Base-by-base conservation (phyloP, 306 rosid species). In the Morella rubra region DNA sequence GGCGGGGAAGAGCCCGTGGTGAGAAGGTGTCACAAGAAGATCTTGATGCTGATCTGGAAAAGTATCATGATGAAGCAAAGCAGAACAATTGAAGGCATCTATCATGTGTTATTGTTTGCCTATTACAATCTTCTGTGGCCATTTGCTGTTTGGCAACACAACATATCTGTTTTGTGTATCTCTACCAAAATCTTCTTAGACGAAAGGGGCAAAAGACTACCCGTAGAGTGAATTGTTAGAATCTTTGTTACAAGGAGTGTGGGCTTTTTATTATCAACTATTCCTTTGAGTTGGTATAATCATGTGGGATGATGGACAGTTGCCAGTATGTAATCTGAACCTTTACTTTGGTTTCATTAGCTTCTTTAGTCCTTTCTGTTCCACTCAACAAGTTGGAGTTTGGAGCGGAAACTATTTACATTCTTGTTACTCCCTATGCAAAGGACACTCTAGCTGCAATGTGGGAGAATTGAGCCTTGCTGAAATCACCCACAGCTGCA, bases 11-110 rank as follows among this genome's bases (percentile, higher is more conserved):
- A 76, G 87, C 87, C 50, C 89, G 86, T 73, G 93, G 80, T 7
- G 97, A 93, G 77, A 96, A 91, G 79, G 69, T 93, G 62, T 96
- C 97, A 47, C 97, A 97, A 14, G 98, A 91, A 64, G 99, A 91
- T 74, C 93, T 96, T 79, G 98, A 96, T 87, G 96, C 97, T 71
- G 99, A 96, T 50, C 81, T 96, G 89, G 96, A 92, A 87, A 96
- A 93, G 86, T 96, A 96, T 82, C 98, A 92, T 82, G 80, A 94
- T 52, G 93, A 90, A 83, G 87, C 96, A 65, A 91, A 92, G 98
- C 88, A 92, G 77, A 74, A 78, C 65, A 87, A 86, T 77, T 89
- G 77, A 86, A 87, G 84, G 64, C 74, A 69, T 75, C 14, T 66
- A 59, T 54, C 44, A 22, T 79, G 73, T 81, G 88, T 76, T 71